Evolutionary conservation across 768 basidiomycete species (phyloP), one percentile per base, ranked within the genome.

Genomic region (Termitomyces sp.): DNA sequence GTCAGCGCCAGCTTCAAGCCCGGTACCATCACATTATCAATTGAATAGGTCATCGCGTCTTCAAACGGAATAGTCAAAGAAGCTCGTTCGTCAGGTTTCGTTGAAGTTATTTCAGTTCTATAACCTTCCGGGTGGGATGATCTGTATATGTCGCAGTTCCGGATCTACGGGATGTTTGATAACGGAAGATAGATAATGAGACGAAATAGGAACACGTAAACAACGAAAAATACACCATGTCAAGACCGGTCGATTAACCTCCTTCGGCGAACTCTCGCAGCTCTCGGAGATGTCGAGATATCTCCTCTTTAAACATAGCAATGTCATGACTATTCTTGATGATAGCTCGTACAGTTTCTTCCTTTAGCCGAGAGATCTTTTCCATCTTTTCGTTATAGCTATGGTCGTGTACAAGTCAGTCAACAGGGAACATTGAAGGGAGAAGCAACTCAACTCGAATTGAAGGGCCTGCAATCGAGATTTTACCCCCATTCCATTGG

Each of bases 311-410:
- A 76, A 92, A 91, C 64, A 83, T 78, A 16, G 84, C 87, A 35
- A 91, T 89, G 59, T 92, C 91, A 59, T 87, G 88, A 63, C 87
- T 88, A 68, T 86, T 91, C 76, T 91, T 92, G 56, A 89, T 81
- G 58, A 93, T 89, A 17, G 86, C 86, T 0, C 88, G 83, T 44
- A 89, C 80, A 0, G 88, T 91, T 63, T 91, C 89, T 54, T 93
- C 89, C 61, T 83, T 86, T 28, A 92, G 66, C 48, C 88, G 80
- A 46, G 80, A 78, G 21, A 88, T 82, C 64, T 87, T 89, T 58
- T 89, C 88, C 12, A 88, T 71, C 64, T 92, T 89, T 64, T 92
- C 90, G 61, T 83, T 82, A 66, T 90, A 88, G 50, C 90, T 92
- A 65, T 51, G 41, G 28, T 58, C 53, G 45, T 39, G 7, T 52